Conservation (phyloP, 106 monocot species). For the Ottelia alismoides region DNA sequence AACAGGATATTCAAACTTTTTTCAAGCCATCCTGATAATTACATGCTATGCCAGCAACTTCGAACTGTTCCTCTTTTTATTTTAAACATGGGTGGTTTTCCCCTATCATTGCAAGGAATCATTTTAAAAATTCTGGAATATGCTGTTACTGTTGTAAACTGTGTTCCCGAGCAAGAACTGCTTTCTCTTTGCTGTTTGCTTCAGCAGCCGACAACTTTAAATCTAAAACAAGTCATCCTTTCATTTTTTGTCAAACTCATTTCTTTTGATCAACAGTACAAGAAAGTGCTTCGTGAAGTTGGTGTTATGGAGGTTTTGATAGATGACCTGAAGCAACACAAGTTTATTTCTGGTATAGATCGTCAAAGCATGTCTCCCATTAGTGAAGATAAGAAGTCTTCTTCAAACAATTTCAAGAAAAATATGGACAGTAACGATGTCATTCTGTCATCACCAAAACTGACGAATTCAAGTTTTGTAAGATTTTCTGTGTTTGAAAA, state of each 20-base stretch:
- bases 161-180: constrained; percentile 94
- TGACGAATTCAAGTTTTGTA: constrained; percentile 33
- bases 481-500: constrained; percentile 80
- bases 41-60: constrained; percentile 80
- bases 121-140: constrained; percentile 98
- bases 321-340: constrained; percentile 84
- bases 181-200: constrained; percentile 95
- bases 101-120: constrained; percentile 74
- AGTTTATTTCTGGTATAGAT: constrained; percentile 56
- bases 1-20: constrained; percentile 98
- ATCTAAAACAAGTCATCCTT: constrained; percentile 75
- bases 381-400: constrained; percentile 25
- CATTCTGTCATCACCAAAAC: constrained; percentile 80
- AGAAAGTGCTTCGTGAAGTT: constrained; percentile 89
- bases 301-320: constrained; percentile 85
- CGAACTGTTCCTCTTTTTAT: constrained; percentile 90
- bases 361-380: constrained; percentile 31
- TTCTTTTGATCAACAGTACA: constrained; percentile 94
- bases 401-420: constrained; percentile 52
- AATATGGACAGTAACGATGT: constrained; percentile 69
- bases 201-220: constrained; percentile 75
- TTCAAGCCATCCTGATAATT: constrained; percentile 95
- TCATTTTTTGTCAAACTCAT: constrained; percentile 93
- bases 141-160: constrained; percentile 96
- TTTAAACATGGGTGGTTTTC: constrained; percentile 86